Conservation (phyloP, 305 asterid genomes). For the Withania somnifera region DNA sequence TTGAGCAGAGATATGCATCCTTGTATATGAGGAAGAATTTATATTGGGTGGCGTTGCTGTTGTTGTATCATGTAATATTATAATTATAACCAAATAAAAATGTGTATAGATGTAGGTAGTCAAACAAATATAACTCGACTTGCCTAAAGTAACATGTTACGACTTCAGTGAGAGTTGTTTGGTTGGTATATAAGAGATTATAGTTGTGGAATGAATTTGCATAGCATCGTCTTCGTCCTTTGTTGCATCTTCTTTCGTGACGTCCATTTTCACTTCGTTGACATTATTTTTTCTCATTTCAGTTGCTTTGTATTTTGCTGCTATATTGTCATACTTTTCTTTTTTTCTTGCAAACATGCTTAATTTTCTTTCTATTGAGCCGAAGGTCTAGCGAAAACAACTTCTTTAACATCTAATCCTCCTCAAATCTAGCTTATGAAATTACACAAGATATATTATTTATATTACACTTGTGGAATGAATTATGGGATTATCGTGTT, state of each 20-base stretch:
- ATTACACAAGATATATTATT: no score
- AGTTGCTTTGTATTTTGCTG: no score
- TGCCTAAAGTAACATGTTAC: background rate
- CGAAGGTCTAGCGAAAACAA: background rate
- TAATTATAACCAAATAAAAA: background rate
- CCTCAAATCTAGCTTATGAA: background rate
- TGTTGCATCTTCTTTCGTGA: no score
- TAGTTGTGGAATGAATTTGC: background rate
- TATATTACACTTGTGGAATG: background rate
- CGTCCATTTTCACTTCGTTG: no score
- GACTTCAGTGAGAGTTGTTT: background rate
- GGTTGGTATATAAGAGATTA: background rate
- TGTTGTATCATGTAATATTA: background rate
- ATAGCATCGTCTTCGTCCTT: no score
- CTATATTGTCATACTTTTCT: no score
- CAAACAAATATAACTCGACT: background rate
- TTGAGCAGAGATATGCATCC: background rate
- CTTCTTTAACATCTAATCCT: background rate
- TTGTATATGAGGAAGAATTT: background rate
- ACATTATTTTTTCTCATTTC: background rate
- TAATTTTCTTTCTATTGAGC: background rate
- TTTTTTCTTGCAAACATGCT: background rate
- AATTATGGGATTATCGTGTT: background rate
- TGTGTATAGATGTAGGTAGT: background rate
- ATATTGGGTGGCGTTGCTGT: background rate